Percentiles rank a stretch among this genome's conserved stretches.
Conservation (phyloP, 805 yeast genomes). For the Candida suzukii region DNA sequence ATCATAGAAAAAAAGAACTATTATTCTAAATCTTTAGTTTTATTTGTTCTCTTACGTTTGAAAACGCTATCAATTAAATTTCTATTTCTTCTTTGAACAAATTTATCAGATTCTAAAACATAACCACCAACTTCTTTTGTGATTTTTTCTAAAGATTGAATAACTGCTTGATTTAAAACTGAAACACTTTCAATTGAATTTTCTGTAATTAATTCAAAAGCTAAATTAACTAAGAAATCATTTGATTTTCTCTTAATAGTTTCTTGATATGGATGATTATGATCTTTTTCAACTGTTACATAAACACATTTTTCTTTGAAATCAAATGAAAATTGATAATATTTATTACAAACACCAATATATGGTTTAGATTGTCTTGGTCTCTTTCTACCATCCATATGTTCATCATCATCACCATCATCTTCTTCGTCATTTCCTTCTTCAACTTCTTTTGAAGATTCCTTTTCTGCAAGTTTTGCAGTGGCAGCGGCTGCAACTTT, state of each 20-base stretch:
- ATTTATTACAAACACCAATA: not conserved
- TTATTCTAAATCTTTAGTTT: not conserved
- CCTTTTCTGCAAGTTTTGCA: no score
- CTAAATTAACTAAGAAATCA: not conserved
- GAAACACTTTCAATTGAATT: not conserved
- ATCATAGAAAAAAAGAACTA: not conserved
- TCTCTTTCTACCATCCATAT: not conserved
- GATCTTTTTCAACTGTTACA: not conserved
- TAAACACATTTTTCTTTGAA: not conserved
- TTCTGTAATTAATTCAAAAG: not conserved
- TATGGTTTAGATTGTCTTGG: not conserved
- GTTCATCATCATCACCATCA: not conserved
- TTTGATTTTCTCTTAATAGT: not conserved
- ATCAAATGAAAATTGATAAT: conserved; percentile 1
- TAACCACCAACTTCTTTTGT: not conserved
- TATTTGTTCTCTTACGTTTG: not conserved
- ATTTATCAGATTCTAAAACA: not conserved
- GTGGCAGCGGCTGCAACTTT: no score
- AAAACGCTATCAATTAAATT: not conserved
- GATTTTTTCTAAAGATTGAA: not conserved
- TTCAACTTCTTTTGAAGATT: no score
- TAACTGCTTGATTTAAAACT: not conserved
- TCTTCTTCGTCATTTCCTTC: not conserved
- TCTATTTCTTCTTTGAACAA: not conserved
- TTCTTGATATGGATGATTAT: not conserved